phyloP scores from a whole-genome alignment of 1,284 basidiomycete genomes.

The Neolentinus lepideus region DNA sequence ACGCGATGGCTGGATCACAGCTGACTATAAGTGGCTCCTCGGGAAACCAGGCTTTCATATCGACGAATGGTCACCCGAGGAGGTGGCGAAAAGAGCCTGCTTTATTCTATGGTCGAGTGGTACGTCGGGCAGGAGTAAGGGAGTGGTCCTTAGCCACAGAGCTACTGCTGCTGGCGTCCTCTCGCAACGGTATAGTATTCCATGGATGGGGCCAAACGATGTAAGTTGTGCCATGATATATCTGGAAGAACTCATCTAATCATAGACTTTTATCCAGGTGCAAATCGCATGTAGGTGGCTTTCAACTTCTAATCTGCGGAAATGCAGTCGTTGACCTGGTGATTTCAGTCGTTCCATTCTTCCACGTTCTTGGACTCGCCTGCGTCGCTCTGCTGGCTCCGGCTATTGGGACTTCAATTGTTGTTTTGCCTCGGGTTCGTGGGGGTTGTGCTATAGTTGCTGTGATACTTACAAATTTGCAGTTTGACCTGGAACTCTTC shows the following conservation, averaged over 20 bases:
- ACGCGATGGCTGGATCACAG: not conserved
- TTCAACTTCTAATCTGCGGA: not conserved
- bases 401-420: not conserved
- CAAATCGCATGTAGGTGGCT: not conserved
- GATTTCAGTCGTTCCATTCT: not conserved
- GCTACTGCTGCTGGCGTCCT: not conserved
- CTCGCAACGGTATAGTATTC: not conserved
- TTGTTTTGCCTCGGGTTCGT: not conserved
- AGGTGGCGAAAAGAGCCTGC: not conserved
- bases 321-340: not conserved
- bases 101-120: constrained; percentile 1
- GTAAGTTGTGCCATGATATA: not conserved
- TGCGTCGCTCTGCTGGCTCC: constrained; percentile 1
- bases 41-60: not conserved
- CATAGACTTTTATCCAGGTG: too few relatives aligned
- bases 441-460: not conserved
- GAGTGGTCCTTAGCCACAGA: not conserved
- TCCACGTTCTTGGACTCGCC: not conserved
- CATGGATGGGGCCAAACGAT: not conserved
- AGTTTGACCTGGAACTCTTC: not conserved
- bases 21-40: constrained; percentile 1
- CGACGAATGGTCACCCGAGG: not conserved
- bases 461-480: not conserved
- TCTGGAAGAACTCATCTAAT: too few relatives aligned
- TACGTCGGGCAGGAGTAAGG: constrained; percentile 1